Conservation (phyloP, 176 grass and related monocot species). For the Aegilops tauschii region DNA sequence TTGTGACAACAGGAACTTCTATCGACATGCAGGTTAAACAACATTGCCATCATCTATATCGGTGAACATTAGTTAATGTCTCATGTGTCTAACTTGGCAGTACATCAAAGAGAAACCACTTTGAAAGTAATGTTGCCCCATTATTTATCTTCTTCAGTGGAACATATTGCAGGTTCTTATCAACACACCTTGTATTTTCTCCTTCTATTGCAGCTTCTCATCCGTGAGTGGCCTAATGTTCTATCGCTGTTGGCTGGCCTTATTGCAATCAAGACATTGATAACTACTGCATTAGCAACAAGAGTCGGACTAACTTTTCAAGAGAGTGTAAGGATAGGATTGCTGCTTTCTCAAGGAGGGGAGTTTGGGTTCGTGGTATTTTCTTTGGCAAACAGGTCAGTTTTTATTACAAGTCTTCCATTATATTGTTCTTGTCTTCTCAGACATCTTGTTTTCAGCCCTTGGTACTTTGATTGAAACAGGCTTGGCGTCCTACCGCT, state of each 20-base stretch:
- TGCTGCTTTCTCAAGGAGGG: conserved; percentile 98
- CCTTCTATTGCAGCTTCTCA: conserved; percentile 67
- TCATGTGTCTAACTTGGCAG: conserved; percentile 2
- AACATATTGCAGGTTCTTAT: background rate
- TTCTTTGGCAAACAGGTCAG: conserved; percentile 91
- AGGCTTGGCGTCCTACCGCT: conserved; percentile 97
- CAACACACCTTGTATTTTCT: background rate
- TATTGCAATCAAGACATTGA: conserved; percentile 83
- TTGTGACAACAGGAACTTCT: conserved; percentile 95
- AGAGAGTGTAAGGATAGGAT: conserved; percentile 92
- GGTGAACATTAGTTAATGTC: background rate
- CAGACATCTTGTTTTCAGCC: background rate
- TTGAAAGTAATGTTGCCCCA: background rate
- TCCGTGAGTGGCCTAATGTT: conserved; percentile 98
- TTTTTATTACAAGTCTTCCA: background rate
- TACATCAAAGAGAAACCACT: background rate
- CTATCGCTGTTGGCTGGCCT: conserved; percentile 76
- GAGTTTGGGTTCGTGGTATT: conserved; percentile 98
- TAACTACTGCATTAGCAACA: conserved; percentile 86
- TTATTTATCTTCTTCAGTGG: background rate
- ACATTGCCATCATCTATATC: background rate
- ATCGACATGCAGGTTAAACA: conserved; percentile 84
- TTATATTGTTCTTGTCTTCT: background rate
- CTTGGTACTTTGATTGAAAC: conserved; percentile 19
- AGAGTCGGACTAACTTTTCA: conserved; percentile 87